Evolutionary conservation across 179 eudicot genomes (phyloP), one percentile per base, ranked within the genome.

Genomic region (Beta corolliflora): DNA sequence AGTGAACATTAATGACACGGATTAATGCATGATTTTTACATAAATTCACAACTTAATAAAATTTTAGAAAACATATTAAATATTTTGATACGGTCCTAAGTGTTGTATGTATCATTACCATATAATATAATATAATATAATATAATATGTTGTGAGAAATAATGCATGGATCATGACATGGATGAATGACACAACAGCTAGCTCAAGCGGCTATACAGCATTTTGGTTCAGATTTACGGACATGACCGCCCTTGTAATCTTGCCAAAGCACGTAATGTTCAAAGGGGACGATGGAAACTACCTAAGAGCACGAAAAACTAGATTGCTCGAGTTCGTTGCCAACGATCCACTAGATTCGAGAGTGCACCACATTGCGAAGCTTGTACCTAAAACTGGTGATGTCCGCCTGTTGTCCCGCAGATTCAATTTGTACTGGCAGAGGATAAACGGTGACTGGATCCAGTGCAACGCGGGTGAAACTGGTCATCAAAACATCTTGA

Each of bases 171-270:
- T 56, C 4, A 16, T 56, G 60, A 5, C 5, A 14, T 56, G 60
- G 60, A 56, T 56, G 60, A 56, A 12, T 56, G 60, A 56, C 5
- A 14, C 4, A 56, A 56, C 15, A 56, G 6, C 18, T 4, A 16
- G 60, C 3, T 46, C 6, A 2, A 2, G 0, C 18, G 18, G 0
- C 60, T 0, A 4, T 12, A 0, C 5, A 56, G 4, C 15, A 3
- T n/a, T n/a, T n/a, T 11, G 13, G 18, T 56, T 56, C 6, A 16
- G 4, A 56, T 56, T 56, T 3, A 56, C 60, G 15, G n/a, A 56
- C 60, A 56, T 56, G 60, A 56, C 18, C 16, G 3, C 5, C 60
- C 18, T 56, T 56, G 60, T 14, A 14, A 56, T 56, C 18, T 56
- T 56, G 60, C 60, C 60, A 16, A 56, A 56, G 60, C 60, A 56